These are phyloP conservation scores for Carex parvula DNA, from an alignment of 176 grass and related monocot species.

Conservation along the genomic window DNA sequence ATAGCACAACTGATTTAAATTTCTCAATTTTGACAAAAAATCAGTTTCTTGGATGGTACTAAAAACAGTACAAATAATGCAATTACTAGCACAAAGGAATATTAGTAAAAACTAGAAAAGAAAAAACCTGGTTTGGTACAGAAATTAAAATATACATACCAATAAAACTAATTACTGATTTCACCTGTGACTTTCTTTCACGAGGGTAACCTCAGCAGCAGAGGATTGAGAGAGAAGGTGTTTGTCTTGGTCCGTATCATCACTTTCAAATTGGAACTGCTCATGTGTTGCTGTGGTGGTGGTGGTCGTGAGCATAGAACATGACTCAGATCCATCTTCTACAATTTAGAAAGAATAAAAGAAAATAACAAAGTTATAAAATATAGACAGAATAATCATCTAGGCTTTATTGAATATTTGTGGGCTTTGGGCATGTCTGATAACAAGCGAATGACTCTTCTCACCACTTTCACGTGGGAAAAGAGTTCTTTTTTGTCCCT, in stretches of 20 bases:
- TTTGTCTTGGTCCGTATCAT: constrained; percentile 62
- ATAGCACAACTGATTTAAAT: not conserved
- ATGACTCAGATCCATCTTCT: constrained; percentile 58
- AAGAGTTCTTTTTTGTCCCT: not conserved
- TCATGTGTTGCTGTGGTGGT: constrained; percentile 22
- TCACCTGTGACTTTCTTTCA: constrained; percentile 69
- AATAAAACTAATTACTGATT: constrained; percentile 30
- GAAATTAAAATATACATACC: constrained; percentile 47
- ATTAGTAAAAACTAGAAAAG: not conserved
- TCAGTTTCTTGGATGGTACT: not conserved
- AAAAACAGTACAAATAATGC: not conserved
- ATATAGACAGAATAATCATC: not conserved
- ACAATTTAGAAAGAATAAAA: constrained; percentile 20
- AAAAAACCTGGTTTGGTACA: constrained; percentile 32
- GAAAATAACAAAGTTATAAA: not conserved
- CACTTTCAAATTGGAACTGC: constrained; percentile 46
- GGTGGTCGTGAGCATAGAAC: constrained; percentile 36
- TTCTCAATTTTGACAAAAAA: constrained; percentile 9
- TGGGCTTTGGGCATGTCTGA: not conserved
- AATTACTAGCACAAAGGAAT: constrained; percentile 1
- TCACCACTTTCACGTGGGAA: not conserved
- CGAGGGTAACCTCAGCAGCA: constrained; percentile 43
- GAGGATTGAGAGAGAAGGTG: constrained; percentile 62
- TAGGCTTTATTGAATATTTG: not conserved
- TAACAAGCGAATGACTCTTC: not conserved